A percentile compares a stretch with the other conserved stretches of the same genome.
phyloP scores from a whole-genome alignment of 139 green algal genomes.

The Picocystis salinarum region DNA sequence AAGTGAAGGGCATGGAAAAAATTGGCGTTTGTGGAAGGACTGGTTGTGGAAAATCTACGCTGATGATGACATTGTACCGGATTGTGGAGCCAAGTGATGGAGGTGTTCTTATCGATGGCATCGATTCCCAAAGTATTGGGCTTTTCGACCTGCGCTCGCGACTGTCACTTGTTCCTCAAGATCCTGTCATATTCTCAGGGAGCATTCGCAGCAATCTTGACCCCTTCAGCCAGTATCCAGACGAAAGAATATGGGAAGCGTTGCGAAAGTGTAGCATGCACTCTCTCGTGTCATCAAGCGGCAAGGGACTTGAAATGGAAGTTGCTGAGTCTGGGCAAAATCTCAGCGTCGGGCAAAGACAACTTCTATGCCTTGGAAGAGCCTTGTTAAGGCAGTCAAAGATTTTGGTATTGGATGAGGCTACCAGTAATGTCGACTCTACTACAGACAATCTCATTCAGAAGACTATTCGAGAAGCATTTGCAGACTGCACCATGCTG shows the following conservation, averaged over 20 bases:
- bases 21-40: constrained; percentile 48
- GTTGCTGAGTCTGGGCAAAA: constrained; percentile 64
- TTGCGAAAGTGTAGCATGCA: neutral
- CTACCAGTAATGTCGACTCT: constrained; percentile 72
- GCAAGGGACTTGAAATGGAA: constrained; percentile 40
- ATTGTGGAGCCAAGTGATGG: constrained; percentile 60
- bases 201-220: constrained; percentile 14
- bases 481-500: constrained; percentile 58
- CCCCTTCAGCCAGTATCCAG: constrained; percentile 19
- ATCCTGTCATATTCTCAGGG: constrained; percentile 14
- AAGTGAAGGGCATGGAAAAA: constrained; percentile 22
- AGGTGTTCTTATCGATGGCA: constrained; percentile 41
- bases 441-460: constrained; percentile 66
- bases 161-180: constrained; percentile 41
- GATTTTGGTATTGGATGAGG: constrained; percentile 40
- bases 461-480: constrained; percentile 56
- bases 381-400: constrained; percentile 22
- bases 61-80: constrained; percentile 59
- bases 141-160: constrained; percentile 38
- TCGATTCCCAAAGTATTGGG: constrained; percentile 27
- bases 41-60: constrained; percentile 50
- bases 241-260: neutral
- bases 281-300: neutral
- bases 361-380: constrained; percentile 76
- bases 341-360: constrained; percentile 58